Percentiles rank a stretch among this genome's conserved stretches.
phyloP scores from a whole-genome alignment of 2,329 filamentous ascomycete genomes.

The Hypoxylon sp. region DNA sequence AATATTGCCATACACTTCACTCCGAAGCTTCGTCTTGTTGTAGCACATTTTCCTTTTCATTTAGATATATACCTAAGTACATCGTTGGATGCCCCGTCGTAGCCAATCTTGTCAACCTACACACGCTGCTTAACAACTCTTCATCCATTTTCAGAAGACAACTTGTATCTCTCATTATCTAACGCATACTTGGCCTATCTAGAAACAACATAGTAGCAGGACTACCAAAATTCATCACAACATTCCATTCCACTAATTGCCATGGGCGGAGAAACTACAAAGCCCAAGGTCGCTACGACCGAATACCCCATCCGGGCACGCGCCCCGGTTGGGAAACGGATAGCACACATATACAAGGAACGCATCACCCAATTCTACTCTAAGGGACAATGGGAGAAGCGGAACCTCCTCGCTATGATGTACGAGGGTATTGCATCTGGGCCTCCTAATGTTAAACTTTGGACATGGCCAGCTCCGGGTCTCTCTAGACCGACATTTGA shows the following conservation, averaged over 20 bases:
- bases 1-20: slow-evolving; percentile 19
- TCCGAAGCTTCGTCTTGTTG: slow-evolving; percentile 14
- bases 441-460: slow-evolving; percentile 83
- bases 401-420: slow-evolving; percentile 83
- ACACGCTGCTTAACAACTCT: background rate
- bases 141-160: slow-evolving; percentile 12
- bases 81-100: slow-evolving; percentile 17
- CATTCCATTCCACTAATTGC: slow-evolving; percentile 45
- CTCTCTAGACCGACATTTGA: slow-evolving; percentile 87
- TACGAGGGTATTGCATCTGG: slow-evolving; percentile 77
- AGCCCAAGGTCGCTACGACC: slow-evolving; percentile 61
- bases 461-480: slow-evolving; percentile 85
- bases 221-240: slow-evolving; percentile 28
- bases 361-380: slow-evolving; percentile 86
- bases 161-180: slow-evolving; percentile 18
- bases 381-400: slow-evolving; percentile 81
- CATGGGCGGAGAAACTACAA: slow-evolving; percentile 67
- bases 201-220: slow-evolving; percentile 32
- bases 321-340: slow-evolving; percentile 80
- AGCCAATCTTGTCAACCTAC: slow-evolving; percentile 4
- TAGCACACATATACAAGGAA: slow-evolving; percentile 86
- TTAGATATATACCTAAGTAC: slow-evolving; percentile 20
- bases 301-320: slow-evolving; percentile 68
- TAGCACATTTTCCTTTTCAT: slow-evolving; percentile 24
- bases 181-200: slow-evolving; percentile 12